Evolutionary conservation across 2,329 filamentous ascomycete species (phyloP).

Genomic region (Neonectria sp.): DNA sequence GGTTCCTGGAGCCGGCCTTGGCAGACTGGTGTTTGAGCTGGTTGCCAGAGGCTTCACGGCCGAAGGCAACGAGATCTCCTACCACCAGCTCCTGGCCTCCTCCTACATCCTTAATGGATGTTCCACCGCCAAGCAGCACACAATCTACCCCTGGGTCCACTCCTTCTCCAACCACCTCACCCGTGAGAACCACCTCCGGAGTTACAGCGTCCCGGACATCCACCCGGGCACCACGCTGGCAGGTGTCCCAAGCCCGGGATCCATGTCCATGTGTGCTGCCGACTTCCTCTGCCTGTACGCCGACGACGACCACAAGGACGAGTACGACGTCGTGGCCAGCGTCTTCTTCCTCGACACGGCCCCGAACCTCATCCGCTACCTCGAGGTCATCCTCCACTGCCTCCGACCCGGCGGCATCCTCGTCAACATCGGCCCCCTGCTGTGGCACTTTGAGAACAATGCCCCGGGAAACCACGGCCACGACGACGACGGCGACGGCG

Average conservation of each 20-base stretch:
- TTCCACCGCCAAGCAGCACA: constrained; percentile 72
- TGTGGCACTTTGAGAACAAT: constrained; percentile 95
- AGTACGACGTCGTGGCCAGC: constrained; percentile 87
- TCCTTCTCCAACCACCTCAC: constrained; percentile 88
- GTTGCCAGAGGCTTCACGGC: constrained; percentile 79
- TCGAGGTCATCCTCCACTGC: constrained; percentile 86
- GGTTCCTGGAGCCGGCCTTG: constrained; percentile 91
- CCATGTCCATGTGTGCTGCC: constrained; percentile 93
- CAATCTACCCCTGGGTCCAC: constrained; percentile 87
- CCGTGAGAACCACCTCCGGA: constrained; percentile 81
- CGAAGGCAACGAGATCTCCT: constrained; percentile 97
- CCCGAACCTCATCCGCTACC: constrained; percentile 91
- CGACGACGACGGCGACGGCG: constrained; percentile 65
- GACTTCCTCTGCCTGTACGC: constrained; percentile 93
- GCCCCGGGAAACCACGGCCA: constrained; percentile 71
- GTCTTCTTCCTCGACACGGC: constrained; percentile 99
- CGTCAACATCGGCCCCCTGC: constrained; percentile 89
- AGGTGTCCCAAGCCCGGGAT: constrained; percentile 60
- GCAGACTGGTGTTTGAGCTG: constrained; percentile 90
- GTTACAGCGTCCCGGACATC: constrained; percentile 84
- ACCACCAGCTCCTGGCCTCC: constrained; percentile 93
- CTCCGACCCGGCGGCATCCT: constrained; percentile 84
- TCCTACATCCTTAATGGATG: constrained; percentile 82
- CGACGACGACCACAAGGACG: constrained; percentile 70
- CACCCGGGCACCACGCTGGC: constrained; percentile 75